phyloP scores from a whole-genome alignment of 805 yeast species.

The Ogataea thermomethanolica region DNA sequence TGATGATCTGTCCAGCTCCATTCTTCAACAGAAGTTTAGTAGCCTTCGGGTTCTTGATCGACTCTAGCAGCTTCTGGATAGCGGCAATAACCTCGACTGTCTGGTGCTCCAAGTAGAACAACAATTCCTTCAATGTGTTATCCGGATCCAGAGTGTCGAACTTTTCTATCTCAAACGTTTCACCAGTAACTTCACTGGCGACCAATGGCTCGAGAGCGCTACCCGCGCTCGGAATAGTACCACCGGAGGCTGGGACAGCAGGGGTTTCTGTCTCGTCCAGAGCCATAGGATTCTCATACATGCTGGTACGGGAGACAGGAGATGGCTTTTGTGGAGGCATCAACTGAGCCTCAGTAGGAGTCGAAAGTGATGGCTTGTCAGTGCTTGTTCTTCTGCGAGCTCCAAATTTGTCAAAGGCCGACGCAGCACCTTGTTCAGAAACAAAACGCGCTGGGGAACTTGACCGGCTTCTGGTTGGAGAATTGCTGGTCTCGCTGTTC shows the following conservation, averaged over 20 bases:
- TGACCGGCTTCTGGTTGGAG: constrained; percentile 17
- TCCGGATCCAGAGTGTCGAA: constrained; percentile 86
- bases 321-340: background rate
- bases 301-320: constrained; percentile 1
- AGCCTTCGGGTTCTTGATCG: constrained; percentile 73
- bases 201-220: constrained; percentile 19
- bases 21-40: constrained; percentile 69
- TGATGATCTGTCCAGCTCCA: constrained; percentile 72
- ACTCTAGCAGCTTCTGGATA: constrained; percentile 74
- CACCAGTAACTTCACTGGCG: constrained; percentile 18
- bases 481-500: constrained; percentile 6
- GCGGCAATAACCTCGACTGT: constrained; percentile 89
- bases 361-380: background rate
- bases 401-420: constrained; percentile 32
- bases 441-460: constrained; percentile 19
- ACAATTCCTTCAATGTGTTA: constrained; percentile 77
- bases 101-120: constrained; percentile 86
- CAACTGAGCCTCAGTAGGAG: background rate
- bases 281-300: constrained; percentile 12
- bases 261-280: constrained; percentile 4
- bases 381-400: constrained; percentile 25
- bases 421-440: constrained; percentile 7
- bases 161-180: constrained; percentile 59
- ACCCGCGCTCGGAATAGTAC: constrained; percentile 24
- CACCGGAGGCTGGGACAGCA: constrained; percentile 10